Base-by-base conservation (phyloP, 345 rosid species). In the Eucalyptus erythrocorys region DNA sequence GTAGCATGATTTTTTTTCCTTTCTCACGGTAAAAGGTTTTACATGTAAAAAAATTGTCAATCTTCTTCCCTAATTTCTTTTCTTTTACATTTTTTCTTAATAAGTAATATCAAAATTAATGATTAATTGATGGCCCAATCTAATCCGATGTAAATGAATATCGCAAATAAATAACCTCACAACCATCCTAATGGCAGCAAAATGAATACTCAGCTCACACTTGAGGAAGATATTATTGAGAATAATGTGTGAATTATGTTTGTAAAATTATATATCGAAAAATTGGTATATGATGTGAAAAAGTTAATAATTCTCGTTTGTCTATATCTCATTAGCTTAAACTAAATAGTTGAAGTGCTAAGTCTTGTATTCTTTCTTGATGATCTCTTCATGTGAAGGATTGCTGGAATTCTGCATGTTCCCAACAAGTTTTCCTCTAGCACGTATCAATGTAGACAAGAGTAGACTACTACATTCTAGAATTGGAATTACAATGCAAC, bases 261-360 rank as follows among this genome's bases (percentile, higher is more conserved):
- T 5, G 68, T 11, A 59, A 57, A 59, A 27, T 12, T 4, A 6
- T 13, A 30, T 1, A 13, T 30, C 1, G 0, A 13, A 30, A 8
- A 30, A 61, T 30, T 13, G 8, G 19, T 13, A 13, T 12, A 27
- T 12, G 8, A 30, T 13, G 17, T 30, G 16, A 34, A 30, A 15
- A 6, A 11, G 34, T 12, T 30, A 61, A 7, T 30, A 61, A 61
- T 61, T 13, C 8, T 61, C 30, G 5, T 59, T 27, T 8, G 12
- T 27, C 32, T 12, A 12, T 13, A 30, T 4, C 32, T 30, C n/a
- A 57, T 57, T 61, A 61, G 17, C 34, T 61, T 61, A 61, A 61
- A 30, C 16, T 30, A 30, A 10, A 30, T 61, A 61, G 1, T 61
- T 61, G 34, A 61, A 6, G 17, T 61, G 9, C 3, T 57, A 13